Conservation (phyloP, 139 green algal genomes). For the Tetradesmus lagerheimii region DNA sequence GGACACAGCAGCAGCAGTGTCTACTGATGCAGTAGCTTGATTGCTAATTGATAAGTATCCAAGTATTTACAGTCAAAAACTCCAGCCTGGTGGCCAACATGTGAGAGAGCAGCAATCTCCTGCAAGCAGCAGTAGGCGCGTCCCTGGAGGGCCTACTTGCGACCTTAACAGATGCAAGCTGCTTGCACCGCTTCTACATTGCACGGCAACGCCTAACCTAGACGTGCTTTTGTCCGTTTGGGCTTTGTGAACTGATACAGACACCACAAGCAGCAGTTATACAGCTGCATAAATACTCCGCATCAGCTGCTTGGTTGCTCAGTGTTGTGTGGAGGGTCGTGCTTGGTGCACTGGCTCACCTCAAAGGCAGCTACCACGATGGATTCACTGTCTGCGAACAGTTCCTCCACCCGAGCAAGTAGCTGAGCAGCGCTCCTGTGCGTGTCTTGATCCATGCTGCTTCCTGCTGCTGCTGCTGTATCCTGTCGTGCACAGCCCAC, state of each 20-base stretch:
- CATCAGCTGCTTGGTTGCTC: background rate
- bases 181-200: background rate
- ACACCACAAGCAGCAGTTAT: background rate
- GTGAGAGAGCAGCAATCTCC: no score
- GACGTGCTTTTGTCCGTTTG: background rate
- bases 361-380: constrained; percentile 61
- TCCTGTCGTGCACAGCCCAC: background rate
- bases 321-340: background rate
- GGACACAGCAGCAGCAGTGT: background rate
- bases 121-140: no score
- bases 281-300: background rate
- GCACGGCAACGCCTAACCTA: background rate
- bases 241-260: background rate
- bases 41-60: no score
- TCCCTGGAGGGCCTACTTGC: no score
- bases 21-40: no score
- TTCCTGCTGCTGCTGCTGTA: background rate
- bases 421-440: background rate
- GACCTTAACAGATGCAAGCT: background rate
- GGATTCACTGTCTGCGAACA: constrained; percentile 55
- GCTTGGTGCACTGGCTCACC: constrained; percentile 19
- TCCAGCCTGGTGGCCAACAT: no score
- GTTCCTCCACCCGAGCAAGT: constrained; percentile 32
- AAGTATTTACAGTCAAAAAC: no score
- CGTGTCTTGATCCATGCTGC: constrained; percentile 2